These are phyloP conservation scores for Chlamydomonas sp. DNA, from an alignment of 139 green algal genomes.

Conservation along the genomic window DNA sequence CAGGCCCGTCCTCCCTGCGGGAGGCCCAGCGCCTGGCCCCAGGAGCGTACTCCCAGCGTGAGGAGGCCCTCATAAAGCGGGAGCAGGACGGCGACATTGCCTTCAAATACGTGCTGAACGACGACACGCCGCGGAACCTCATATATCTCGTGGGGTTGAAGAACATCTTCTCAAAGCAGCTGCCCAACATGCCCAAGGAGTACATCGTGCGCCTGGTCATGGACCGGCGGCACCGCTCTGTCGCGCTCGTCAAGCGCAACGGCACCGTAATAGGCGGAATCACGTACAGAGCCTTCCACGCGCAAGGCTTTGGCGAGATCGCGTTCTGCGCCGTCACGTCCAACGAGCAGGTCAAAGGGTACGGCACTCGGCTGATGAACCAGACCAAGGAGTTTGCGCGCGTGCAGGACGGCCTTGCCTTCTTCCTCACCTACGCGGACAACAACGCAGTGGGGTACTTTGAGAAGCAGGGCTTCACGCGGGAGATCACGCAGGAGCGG, in stretches of 20 bases:
- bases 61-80: conserved; percentile 65
- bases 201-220: conserved; percentile 97
- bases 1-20: background rate
- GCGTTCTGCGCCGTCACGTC: conserved; percentile 97
- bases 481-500: conserved; percentile 79
- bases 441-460: conserved; percentile 99
- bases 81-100: conserved; percentile 72
- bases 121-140: conserved; percentile 61
- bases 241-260: conserved; percentile 75
- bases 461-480: conserved; percentile 96
- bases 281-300: conserved; percentile 92
- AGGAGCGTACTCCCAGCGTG: conserved; percentile 68
- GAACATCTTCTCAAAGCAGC: conserved; percentile 95
- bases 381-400: conserved; percentile 88
- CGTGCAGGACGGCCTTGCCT: conserved; percentile 77
- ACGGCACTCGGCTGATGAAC: conserved; percentile 98
- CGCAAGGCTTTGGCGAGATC: conserved; percentile 92
- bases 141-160: conserved; percentile 80
- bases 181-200: conserved; percentile 99
- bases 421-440: conserved; percentile 99
- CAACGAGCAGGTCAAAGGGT: conserved; percentile 92
- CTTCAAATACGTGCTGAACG: conserved; percentile 78
- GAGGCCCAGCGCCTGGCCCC: background rate
- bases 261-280: conserved; percentile 90
- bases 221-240: conserved; percentile 80